Base-by-base conservation (phyloP, 2,329 filamentous ascomycete genomes). In the Drechslera avenae region DNA sequence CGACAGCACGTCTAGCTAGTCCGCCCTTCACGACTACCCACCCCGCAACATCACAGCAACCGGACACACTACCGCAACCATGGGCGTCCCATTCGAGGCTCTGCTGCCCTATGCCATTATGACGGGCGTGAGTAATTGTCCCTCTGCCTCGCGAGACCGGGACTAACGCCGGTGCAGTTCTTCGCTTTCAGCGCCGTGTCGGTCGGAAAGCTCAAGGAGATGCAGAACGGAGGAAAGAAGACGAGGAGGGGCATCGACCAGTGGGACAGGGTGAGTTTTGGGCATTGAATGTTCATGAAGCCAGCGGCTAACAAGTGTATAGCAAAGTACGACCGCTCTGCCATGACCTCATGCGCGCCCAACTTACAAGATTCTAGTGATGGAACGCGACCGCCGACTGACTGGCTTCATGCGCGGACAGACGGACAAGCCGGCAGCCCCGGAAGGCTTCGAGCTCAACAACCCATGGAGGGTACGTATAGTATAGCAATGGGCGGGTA, bases 51-150 rank as follows among this genome's bases (percentile, higher is more conserved):
- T 51, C 52, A 57, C 59, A 48, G 50, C 65, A 39, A 45, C 55
- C 52, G 49, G 28, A 49, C 57, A 55, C 55, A 65, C 67, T 49
- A 54, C 62, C 57, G 63, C 67, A 71, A 78, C 58, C 59, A 86
- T 86, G 85, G 83, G 83, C 73, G 82, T 87, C 56, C 85, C 85
- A 36, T 87, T 87, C 72, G 85, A 87, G 76, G 81, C 84, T 60
- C 73, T 87, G 60, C 68, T 87, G 64, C 84, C 84, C 40, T 86
- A 86, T 70, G 84, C 78, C 62, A 82, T 87, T 69, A 84, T 86
- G 75, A 74, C 84, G 47, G 79, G 73, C 69, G 83, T 86, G 81
- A 56, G 82, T 75, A 40, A 48, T 57, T 28, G 21, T 39, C 50
- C 46, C 52, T 49, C 2, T 6, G 55, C 52, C 41, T 52, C 31